These are phyloP conservation scores for Pinus taeda DNA, from an alignment of 75 land plant genomes.

Conservation along the genomic window DNA sequence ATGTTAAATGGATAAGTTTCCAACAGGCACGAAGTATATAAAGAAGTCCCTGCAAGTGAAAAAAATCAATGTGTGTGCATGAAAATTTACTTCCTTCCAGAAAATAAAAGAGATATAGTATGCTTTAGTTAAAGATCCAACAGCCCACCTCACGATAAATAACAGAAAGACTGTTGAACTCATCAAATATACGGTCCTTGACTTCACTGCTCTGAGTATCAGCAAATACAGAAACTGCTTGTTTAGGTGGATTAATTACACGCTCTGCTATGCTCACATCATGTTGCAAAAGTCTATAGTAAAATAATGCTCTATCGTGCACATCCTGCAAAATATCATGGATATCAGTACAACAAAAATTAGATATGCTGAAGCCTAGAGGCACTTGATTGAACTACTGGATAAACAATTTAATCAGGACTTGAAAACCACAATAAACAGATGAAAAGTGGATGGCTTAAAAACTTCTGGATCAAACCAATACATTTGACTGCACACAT, in stretches of 20 bases:
- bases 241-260: constrained; percentile 98
- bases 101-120: not conserved
- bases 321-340: constrained; percentile 75
- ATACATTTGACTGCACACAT: not conserved
- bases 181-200: constrained; percentile 98
- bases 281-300: constrained; percentile 88
- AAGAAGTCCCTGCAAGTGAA: not conserved
- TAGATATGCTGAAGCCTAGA: not conserved
- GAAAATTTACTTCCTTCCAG: not conserved
- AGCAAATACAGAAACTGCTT: constrained; percentile 99
- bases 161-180: constrained; percentile 94
- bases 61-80: not conserved
- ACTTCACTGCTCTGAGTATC: constrained; percentile 95
- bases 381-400: not conserved
- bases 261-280: constrained; percentile 80
- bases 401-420: not conserved
- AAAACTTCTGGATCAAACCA: not conserved
- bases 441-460: not conserved
- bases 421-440: not conserved
- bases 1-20: not conserved
- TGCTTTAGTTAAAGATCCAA: not conserved
- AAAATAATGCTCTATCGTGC: constrained; percentile 94
- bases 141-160: constrained; percentile 79
- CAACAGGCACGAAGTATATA: not conserved
- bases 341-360: not conserved